Conservation (phyloP, 2,329 filamentous ascomycete genomes). For the Chalaropsis thielavioides region DNA sequence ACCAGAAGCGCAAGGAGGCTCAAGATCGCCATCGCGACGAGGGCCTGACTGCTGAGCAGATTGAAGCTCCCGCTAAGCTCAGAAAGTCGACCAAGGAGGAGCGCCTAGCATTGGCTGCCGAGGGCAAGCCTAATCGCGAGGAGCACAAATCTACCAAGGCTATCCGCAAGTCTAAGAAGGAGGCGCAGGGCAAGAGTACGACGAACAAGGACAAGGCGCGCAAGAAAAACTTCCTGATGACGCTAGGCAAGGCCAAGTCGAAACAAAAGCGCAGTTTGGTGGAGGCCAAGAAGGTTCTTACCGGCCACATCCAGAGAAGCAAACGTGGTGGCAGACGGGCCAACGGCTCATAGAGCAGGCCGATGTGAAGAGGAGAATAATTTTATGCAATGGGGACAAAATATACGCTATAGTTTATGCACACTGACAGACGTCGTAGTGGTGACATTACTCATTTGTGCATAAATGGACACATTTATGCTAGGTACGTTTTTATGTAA, state of each 20-base stretch:
- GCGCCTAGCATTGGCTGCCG: conserved; percentile 65
- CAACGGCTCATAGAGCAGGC: conserved; percentile 36
- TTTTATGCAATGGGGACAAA: not conserved
- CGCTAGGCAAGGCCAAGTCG: conserved; percentile 81
- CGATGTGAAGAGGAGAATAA: not conserved
- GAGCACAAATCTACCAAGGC: conserved; percentile 80
- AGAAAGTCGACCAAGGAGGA: conserved; percentile 84
- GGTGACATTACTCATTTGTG: too few species aligned
- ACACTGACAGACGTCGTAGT: too few species aligned
- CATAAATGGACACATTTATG: too few species aligned
- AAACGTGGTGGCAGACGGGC: conserved; percentile 73
- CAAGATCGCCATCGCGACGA: conserved; percentile 64
- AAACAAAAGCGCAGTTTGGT: conserved; percentile 92
- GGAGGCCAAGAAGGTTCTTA: conserved; percentile 67
- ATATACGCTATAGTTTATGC: not conserved
- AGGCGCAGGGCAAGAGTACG: conserved; percentile 78
- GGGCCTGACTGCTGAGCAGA: conserved; percentile 76
- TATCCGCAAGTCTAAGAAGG: conserved; percentile 74
- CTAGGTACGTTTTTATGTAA: too few species aligned
- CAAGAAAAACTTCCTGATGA: conserved; percentile 99
- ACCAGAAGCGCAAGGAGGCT: conserved; percentile 34
- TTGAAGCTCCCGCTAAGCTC: conserved; percentile 70
- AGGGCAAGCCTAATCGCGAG: conserved; percentile 61
- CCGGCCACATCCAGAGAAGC: conserved; percentile 65
- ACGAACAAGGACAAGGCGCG: conserved; percentile 95